Percentiles rank a stretch among this genome's conserved stretches.
phyloP scores from a whole-genome alignment of 495 filamentous ascomycete genomes.

The Hypoxylon fuscum region DNA sequence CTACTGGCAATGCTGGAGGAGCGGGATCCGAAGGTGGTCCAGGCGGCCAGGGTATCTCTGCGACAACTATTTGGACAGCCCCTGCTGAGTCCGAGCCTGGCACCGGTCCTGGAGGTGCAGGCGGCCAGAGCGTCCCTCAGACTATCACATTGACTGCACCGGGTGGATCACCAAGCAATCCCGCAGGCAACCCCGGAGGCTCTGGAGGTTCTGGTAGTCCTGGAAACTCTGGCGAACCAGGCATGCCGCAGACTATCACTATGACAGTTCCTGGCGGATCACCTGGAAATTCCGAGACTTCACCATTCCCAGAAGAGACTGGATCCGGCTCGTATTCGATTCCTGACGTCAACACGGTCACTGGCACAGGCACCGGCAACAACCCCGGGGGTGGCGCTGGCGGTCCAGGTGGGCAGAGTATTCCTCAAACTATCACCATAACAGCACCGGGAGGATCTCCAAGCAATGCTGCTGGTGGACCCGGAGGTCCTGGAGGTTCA shows the following conservation, averaged over 20 bases:
- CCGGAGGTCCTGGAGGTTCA: constrained; percentile 28
- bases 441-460: constrained; percentile 37
- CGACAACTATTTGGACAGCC: constrained; percentile 32
- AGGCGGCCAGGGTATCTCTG: constrained; percentile 31
- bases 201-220: constrained; percentile 7
- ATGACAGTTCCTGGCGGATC: constrained; percentile 36
- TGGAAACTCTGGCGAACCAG: constrained; percentile 19
- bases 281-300: constrained; percentile 18
- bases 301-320: constrained; percentile 28
- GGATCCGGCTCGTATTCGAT: constrained; percentile 7
- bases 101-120: constrained; percentile 23
- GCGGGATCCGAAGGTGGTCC: constrained; percentile 25
- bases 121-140: constrained; percentile 26
- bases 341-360: constrained; percentile 18
- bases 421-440: constrained; percentile 39
- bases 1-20: constrained; percentile 20
- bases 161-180: constrained; percentile 24
- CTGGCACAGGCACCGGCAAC: constrained; percentile 17
- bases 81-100: constrained; percentile 16
- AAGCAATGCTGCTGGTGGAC: constrained; percentile 24
- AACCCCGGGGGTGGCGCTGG: constrained; percentile 10
- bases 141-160: constrained; percentile 38
- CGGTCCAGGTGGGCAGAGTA: constrained; percentile 21
- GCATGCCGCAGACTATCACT: constrained; percentile 30
- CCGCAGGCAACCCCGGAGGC: constrained; percentile 12